phyloP scores from a whole-genome alignment of 306 rosid species.

The Herpetospermum pedunculosum region DNA sequence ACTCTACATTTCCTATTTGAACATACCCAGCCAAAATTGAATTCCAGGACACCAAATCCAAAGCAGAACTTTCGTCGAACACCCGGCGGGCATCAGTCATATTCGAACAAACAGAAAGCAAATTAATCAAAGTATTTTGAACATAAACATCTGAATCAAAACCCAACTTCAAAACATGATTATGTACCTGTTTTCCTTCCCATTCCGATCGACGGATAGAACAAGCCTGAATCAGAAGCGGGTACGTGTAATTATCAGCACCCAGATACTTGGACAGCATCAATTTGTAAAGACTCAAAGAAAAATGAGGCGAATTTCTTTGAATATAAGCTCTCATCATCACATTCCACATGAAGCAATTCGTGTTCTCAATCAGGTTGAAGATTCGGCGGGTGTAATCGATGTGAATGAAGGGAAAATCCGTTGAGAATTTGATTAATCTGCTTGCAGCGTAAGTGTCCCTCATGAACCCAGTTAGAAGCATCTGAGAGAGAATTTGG shows the following conservation, averaged over 20 bases:
- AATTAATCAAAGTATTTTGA: conserved; percentile 51
- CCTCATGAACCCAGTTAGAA: conserved; percentile 42
- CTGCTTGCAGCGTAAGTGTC: conserved; percentile 67
- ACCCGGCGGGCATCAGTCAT: conserved; percentile 40
- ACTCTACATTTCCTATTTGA: conserved; percentile 28
- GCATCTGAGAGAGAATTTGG: conserved; percentile 52
- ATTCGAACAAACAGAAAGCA: conserved; percentile 52
- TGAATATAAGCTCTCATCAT: conserved; percentile 56
- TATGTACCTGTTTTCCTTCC: conserved; percentile 50
- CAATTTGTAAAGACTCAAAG: conserved; percentile 24
- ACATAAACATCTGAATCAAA: conserved; percentile 48
- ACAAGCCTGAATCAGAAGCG: conserved; percentile 56
- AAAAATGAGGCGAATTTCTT: conserved; percentile 28
- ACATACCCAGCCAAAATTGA: conserved; percentile 64
- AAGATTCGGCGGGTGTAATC: conserved; percentile 34
- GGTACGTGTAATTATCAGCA: conserved; percentile 50
- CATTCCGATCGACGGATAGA: conserved; percentile 26
- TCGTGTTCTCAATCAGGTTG: conserved; percentile 38
- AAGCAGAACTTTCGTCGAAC: conserved; percentile 59
- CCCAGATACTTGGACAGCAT: conserved; percentile 18
- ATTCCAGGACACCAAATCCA: conserved; percentile 72
- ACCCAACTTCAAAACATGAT: conserved; percentile 45
- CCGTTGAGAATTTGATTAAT: conserved; percentile 36
- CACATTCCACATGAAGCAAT: conserved; percentile 64
- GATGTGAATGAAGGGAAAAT: conserved; percentile 29